Base-by-base conservation (phyloP, 1,284 basidiomycete genomes). In the Jaminaea rosea region DNA sequence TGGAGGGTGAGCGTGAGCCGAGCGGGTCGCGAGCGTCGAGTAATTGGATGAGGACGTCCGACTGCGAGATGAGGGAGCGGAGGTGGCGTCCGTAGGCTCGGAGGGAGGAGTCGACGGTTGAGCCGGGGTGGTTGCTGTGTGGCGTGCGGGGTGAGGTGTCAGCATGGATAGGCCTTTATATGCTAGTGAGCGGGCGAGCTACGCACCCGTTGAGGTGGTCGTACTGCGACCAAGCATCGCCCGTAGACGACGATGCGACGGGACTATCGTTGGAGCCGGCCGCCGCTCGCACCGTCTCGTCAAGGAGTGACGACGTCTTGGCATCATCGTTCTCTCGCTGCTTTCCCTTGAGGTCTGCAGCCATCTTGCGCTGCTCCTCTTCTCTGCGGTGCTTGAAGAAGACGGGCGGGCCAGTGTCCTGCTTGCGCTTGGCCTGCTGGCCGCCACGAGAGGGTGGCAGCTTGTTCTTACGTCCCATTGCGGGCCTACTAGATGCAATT, bases 1-100 rank as follows among this genome's bases (percentile, higher is more conserved):
- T 63, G 29, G 53, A 47, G 7, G 58, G 29, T 9, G 66, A 70
- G 11, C 76, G 91, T 79, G 49, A 97, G 6, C 69, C 69, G 10
- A 73, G 55, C 1, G 71, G 71, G 55, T 73, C 71, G 17, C 71
- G 56, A 23, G 70, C 71, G 47, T 73, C 71, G 39, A 73, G 47
- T 11, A 73, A 69, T 47, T 73, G 54, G 31, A 73, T 81, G 49
- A 98, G 78, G 26, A 98, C 88, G 73, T 98, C 93, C 54, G 86
- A 85, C 63, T 91, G 81, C 62, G 94, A 89, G 53, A 98, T 85
- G 44, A 98, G 92, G 77, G 89, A 92, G 75, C 90, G 83, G 29
- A 98, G 78, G 53, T 75, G 74, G 51, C 70, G 67, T 53, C 75
- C 75, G 57, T 76, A 76, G 24, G 75, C 60, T 47, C 73, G 74